A percentile compares a stretch with the other conserved stretches of the same genome.
Evolutionary conservation across 2,329 filamentous ascomycete species (phyloP).

Genomic region (Xenoacremonium recifei): DNA sequence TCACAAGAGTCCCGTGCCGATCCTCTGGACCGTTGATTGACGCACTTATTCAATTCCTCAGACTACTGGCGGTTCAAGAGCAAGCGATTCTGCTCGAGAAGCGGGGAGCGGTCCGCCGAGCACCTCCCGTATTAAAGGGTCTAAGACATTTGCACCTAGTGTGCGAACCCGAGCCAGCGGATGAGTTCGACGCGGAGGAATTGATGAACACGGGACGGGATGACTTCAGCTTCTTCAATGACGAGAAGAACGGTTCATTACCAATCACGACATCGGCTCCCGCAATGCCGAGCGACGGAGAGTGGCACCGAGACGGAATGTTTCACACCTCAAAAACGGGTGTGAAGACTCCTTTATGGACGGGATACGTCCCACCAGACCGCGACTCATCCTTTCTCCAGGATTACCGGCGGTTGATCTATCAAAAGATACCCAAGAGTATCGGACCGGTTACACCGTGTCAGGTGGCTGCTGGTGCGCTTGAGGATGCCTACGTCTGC

Average conservation of each 20-base stretch:
- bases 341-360: too few relatives aligned
- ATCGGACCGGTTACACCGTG: constrained; percentile 47
- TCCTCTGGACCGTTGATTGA: constrained; percentile 50
- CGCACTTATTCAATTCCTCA: constrained; percentile 48
- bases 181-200: constrained; percentile 40
- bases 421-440: constrained; percentile 32
- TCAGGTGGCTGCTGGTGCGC: constrained; percentile 51
- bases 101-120: constrained; percentile 27
- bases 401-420: constrained; percentile 47
- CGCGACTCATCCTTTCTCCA: too few relatives aligned
- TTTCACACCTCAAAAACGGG: too few relatives aligned
- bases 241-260: constrained; percentile 11
- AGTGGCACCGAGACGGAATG: constrained; percentile 14
- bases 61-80: constrained; percentile 48
- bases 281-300: not conserved
- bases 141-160: constrained; percentile 55
- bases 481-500: constrained; percentile 44
- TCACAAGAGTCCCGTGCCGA: constrained; percentile 54
- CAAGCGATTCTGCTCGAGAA: constrained; percentile 36
- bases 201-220: constrained; percentile 39
- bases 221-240: constrained; percentile 46
- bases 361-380: too few relatives aligned
- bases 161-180: constrained; percentile 45
- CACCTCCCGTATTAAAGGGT: constrained; percentile 46
- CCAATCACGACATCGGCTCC: constrained; percentile 6